phyloP scores from a whole-genome alignment of 129 eudicot species.

The Calendula officinalis region DNA sequence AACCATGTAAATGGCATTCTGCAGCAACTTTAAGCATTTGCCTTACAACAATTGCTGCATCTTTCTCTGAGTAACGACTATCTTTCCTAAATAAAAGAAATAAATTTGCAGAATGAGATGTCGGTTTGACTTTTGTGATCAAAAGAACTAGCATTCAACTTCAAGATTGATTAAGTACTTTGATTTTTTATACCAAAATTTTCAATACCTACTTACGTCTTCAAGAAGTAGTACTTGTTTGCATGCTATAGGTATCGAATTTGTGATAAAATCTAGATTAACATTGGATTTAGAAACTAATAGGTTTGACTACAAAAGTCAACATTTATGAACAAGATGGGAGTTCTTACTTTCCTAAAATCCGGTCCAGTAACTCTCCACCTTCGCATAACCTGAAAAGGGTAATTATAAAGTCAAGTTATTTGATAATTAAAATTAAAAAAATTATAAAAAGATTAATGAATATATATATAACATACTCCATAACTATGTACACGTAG shows the following conservation, averaged over 20 bases:
- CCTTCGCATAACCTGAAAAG: slow-evolving; percentile 86
- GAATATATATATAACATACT: slow-evolving; percentile 51
- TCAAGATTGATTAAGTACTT: background rate
- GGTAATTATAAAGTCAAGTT: slow-evolving; percentile 15
- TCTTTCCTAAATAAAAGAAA: slow-evolving; percentile 52
- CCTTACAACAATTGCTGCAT: slow-evolving; percentile 84
- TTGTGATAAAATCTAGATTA: background rate
- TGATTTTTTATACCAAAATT: background rate
- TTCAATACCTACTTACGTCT: background rate
- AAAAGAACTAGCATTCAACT: slow-evolving; percentile 4
- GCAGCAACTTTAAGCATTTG: slow-evolving; percentile 99
- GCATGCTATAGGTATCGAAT: background rate
- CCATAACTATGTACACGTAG: slow-evolving; percentile 93
- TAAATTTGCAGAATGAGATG: background rate
- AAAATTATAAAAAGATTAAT: slow-evolving; percentile 10
- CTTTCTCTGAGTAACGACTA: slow-evolving; percentile 87
- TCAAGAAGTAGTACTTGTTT: background rate
- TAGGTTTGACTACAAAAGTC: slow-evolving; percentile 18
- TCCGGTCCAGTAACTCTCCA: slow-evolving; percentile 92
- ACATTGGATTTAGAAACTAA: background rate
- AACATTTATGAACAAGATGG: slow-evolving; percentile 9
- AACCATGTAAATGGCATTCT: slow-evolving; percentile 93
- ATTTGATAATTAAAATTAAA: background rate
- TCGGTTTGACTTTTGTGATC: slow-evolving; percentile 14
- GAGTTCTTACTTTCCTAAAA: slow-evolving; percentile 75